A percentile compares a stretch with the other conserved stretches of the same genome.
These are phyloP conservation scores for Fusarium humuli DNA, from an alignment of 2,329 filamentous ascomycete genomes.

Conservation along the genomic window DNA sequence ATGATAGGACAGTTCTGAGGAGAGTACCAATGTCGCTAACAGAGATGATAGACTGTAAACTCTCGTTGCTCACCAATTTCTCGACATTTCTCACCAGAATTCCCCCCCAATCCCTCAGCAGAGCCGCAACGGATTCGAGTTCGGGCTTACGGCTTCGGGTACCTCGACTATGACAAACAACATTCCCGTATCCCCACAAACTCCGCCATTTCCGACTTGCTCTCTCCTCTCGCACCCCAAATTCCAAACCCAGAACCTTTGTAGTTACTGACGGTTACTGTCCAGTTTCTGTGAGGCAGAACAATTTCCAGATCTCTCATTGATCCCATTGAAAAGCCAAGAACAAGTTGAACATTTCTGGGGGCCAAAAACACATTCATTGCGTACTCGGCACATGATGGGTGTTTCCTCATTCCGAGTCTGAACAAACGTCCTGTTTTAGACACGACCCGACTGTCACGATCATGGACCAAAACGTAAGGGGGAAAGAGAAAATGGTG, in stretches of 20 bases:
- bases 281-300: slow-evolving; percentile 34
- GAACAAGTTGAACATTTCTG: slow-evolving; percentile 14
- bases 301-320: slow-evolving; percentile 36
- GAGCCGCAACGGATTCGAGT: slow-evolving; percentile 33
- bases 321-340: slow-evolving; percentile 15
- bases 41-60: background rate
- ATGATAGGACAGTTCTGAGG: slow-evolving; percentile 7
- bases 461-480: slow-evolving; percentile 26
- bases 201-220: slow-evolving; percentile 30
- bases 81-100: slow-evolving; percentile 3
- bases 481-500: slow-evolving; percentile 23
- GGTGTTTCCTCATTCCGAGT: slow-evolving; percentile 10
- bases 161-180: slow-evolving; percentile 37
- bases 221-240: slow-evolving; percentile 19
- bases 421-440: slow-evolving; percentile 10
- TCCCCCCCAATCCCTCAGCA: slow-evolving; percentile 12
- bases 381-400: slow-evolving; percentile 29
- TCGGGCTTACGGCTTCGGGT: slow-evolving; percentile 32
- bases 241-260: slow-evolving; percentile 23
- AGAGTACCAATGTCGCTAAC: slow-evolving; percentile 15
- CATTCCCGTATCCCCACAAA: slow-evolving; percentile 28
- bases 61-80: background rate
- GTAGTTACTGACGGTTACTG: slow-evolving; percentile 20
- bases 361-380: slow-evolving; percentile 26
- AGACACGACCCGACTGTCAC: slow-evolving; percentile 5